Evolutionary conservation across 1,139 yeast species (phyloP).

Genomic region (Suhomyces bolitotheri): DNA sequence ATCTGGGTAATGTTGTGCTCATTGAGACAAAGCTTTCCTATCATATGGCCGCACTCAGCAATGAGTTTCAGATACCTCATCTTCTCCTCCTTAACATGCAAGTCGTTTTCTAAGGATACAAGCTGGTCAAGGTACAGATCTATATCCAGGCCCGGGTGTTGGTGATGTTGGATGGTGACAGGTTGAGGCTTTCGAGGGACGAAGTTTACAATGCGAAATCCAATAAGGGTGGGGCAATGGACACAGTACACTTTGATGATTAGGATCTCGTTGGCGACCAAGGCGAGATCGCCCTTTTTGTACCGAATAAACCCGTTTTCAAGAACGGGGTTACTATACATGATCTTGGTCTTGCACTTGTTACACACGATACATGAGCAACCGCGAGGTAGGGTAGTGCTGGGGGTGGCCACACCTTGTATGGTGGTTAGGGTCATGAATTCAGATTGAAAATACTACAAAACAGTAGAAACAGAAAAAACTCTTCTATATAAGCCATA

Average conservation of each 20-base stretch:
- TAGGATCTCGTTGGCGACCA: conserved; percentile 8
- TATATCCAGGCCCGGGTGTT: conserved; percentile 7
- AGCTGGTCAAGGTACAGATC: conserved; percentile 14
- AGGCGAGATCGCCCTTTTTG: conserved; percentile 7
- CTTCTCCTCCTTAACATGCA: conserved; percentile 9
- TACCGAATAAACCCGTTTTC: neutral
- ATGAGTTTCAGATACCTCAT: neutral
- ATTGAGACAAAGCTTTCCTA: conserved; percentile 5
- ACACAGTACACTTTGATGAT: conserved; percentile 15
- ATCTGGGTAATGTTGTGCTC: neutral
- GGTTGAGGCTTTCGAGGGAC: conserved; percentile 7
- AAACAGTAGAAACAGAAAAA: too few species aligned
- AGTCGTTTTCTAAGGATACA: conserved; percentile 15
- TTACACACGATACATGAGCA: conserved; percentile 14
- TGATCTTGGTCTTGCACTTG: conserved; percentile 15
- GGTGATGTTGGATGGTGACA: neutral
- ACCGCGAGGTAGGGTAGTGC: too few species aligned
- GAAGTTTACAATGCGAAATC: conserved; percentile 17
- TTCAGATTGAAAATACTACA: too few species aligned
- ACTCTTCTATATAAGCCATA: too few species aligned
- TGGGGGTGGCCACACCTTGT: too few species aligned
- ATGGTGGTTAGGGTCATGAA: too few species aligned
- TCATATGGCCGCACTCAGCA: neutral
- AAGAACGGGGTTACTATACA: conserved; percentile 4
- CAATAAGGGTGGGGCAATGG: conserved; percentile 18